Percentiles rank a stretch among this genome's conserved stretches.
Evolutionary conservation across 2,329 filamentous ascomycete genomes (phyloP).

Genomic region (Phialocephala sp.): DNA sequence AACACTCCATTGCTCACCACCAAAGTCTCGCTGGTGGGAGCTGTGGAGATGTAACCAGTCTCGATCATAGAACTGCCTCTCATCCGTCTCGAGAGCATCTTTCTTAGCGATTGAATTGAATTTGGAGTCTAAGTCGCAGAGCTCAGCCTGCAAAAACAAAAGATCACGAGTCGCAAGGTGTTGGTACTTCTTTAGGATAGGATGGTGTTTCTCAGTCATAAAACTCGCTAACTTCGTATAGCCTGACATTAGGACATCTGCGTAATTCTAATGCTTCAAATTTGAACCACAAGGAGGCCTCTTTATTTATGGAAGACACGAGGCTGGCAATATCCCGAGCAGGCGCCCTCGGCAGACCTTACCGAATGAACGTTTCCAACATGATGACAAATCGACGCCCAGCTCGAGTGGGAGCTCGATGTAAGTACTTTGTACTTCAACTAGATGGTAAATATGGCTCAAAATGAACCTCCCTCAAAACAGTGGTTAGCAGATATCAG

Average conservation of each 20-base stretch:
- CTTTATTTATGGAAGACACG: background rate
- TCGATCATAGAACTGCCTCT: constrained; percentile 23
- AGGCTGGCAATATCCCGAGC: background rate
- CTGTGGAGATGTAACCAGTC: constrained; percentile 22
- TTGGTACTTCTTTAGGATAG: constrained; percentile 25
- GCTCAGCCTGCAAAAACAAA: constrained; percentile 28
- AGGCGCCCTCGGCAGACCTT: no score
- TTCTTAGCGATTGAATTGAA: constrained; percentile 20
- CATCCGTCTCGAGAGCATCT: constrained; percentile 19
- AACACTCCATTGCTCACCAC: constrained; percentile 25
- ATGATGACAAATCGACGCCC: no score
- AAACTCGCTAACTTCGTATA: constrained; percentile 26
- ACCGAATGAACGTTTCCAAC: no score
- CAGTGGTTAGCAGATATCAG: no score
- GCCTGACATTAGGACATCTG: constrained; percentile 13
- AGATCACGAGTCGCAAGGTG: constrained; percentile 23
- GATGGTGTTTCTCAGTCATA: constrained; percentile 25
- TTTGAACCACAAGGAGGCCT: background rate
- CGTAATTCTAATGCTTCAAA: background rate
- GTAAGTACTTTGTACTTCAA: no score
- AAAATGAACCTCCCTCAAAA: no score
- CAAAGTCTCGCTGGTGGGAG: constrained; percentile 17
- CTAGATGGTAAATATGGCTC: no score
- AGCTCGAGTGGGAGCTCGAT: no score
- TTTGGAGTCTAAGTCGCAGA: constrained; percentile 21